Percentiles rank a stretch among this genome's conserved stretches.
Evolutionary conservation across 1,284 basidiomycete genomes (phyloP).

Genomic region (Apiotrichum sp.): DNA sequence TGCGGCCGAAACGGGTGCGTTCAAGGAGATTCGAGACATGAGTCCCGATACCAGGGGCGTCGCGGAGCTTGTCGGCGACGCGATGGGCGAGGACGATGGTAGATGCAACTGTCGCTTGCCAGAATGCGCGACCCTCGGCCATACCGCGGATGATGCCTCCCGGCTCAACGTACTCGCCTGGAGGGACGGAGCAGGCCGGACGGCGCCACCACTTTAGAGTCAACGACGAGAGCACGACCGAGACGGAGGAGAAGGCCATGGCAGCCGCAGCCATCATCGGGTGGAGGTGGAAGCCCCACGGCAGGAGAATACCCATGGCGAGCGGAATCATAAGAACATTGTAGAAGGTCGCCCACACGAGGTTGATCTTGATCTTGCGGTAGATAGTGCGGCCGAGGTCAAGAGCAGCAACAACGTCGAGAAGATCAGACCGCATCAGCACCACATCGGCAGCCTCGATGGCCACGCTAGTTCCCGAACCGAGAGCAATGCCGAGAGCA

Average conservation of each 20-base stretch:
- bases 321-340: constrained; percentile 94
- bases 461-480: constrained; percentile 91
- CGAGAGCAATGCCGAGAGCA: constrained; percentile 91
- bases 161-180: constrained; percentile 50
- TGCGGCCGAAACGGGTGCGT: constrained; percentile 15
- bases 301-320: constrained; percentile 94
- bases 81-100: constrained; percentile 7
- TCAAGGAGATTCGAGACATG: constrained; percentile 10
- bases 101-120: neutral
- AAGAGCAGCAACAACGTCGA: constrained; percentile 94
- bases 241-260: constrained; percentile 96
- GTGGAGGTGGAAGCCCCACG: constrained; percentile 85
- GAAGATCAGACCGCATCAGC: constrained; percentile 89
- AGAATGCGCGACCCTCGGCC: constrained; percentile 17
- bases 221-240: constrained; percentile 85
- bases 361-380: constrained; percentile 72
- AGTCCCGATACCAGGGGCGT: constrained; percentile 13
- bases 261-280: constrained; percentile 97
- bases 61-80: constrained; percentile 6
- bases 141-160: constrained; percentile 38
- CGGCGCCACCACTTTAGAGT: constrained; percentile 79
- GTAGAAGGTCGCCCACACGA: constrained; percentile 89
- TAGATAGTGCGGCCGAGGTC: constrained; percentile 87
- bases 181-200: constrained; percentile 63
- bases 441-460: constrained; percentile 98